Evolutionary conservation across 352 stramenopile species (phyloP).

Genomic region (Phytophthora vignae): DNA sequence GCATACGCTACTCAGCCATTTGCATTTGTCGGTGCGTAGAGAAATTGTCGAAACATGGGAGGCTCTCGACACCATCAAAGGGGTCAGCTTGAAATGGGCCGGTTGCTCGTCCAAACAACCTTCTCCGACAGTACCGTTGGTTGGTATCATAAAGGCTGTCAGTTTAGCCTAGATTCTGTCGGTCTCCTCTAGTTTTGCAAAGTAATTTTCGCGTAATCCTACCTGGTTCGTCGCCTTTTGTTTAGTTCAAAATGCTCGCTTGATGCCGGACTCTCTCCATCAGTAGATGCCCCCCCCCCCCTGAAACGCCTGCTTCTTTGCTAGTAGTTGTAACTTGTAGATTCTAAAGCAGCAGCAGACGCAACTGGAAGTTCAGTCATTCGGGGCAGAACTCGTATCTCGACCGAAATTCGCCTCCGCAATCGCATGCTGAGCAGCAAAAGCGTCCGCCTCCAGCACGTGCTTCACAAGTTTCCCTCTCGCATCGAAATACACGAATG

Average conservation of each 20-base stretch:
- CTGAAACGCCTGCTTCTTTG: not conserved
- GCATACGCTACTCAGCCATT: no score
- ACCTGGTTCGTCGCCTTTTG: not conserved
- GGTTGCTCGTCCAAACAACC: no score
- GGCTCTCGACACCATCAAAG: no score
- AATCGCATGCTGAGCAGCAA: constrained; percentile 26
- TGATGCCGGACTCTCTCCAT: constrained; percentile 3
- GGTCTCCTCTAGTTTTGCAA: no score
- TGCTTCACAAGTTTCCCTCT: constrained; percentile 31
- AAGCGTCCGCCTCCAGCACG: constrained; percentile 37
- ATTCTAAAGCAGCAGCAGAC: not conserved
- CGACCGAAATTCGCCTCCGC: constrained; percentile 1
- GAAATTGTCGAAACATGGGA: no score
- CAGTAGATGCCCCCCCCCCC: not conserved
- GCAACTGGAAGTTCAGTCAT: not conserved
- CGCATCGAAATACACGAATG: constrained; percentile 40
- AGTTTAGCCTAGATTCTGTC: no score
- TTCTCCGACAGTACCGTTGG: no score
- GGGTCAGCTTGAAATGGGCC: no score
- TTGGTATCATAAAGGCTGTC: no score
- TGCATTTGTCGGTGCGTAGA: no score
- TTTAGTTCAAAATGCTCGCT: constrained; percentile 8
- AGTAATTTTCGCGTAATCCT: not conserved
- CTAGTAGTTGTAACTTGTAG: not conserved
- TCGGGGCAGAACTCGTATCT: not conserved